Percentiles rank a stretch among this genome's conserved stretches.
These are phyloP conservation scores for Colletotrichum sp. DNA, from an alignment of 2,329 filamentous ascomycete species.

Conservation along the genomic window DNA sequence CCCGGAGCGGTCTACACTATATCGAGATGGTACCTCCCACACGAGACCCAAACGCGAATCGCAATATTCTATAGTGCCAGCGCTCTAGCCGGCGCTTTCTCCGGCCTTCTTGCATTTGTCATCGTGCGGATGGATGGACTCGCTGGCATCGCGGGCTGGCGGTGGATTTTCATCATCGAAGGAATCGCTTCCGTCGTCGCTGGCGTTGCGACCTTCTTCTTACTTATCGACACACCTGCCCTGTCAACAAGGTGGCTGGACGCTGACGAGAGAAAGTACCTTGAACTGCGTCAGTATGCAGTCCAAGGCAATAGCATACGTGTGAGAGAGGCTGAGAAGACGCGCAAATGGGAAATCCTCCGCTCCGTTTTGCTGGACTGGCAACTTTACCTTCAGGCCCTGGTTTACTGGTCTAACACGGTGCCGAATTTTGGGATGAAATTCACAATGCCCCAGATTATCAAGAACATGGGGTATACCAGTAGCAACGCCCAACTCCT, in stretches of 20 bases:
- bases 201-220: conserved; percentile 25
- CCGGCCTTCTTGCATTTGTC: conserved; percentile 61
- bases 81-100: conserved; percentile 70
- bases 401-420: conserved; percentile 29
- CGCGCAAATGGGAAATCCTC: conserved; percentile 28
- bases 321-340: background rate
- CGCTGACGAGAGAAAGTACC: conserved; percentile 26
- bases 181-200: conserved; percentile 31
- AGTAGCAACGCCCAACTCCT: conserved; percentile 32
- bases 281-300: conserved; percentile 35
- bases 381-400: conserved; percentile 39
- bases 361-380: conserved; percentile 31
- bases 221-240: conserved; percentile 27
- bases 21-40: conserved; percentile 51
- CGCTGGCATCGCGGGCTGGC: conserved; percentile 45
- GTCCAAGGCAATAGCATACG: conserved; percentile 25
- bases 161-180: conserved; percentile 31
- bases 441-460: conserved; percentile 41
- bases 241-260: conserved; percentile 27
- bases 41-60: conserved; percentile 44
- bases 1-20: conserved; percentile 56
- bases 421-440: conserved; percentile 37
- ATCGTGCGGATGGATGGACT: conserved; percentile 57
- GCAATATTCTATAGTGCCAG: conserved; percentile 74
- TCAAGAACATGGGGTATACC: conserved; percentile 37